These are phyloP conservation scores for Russula sp. DNA, from an alignment of 768 basidiomycete species.

Conservation along the genomic window DNA sequence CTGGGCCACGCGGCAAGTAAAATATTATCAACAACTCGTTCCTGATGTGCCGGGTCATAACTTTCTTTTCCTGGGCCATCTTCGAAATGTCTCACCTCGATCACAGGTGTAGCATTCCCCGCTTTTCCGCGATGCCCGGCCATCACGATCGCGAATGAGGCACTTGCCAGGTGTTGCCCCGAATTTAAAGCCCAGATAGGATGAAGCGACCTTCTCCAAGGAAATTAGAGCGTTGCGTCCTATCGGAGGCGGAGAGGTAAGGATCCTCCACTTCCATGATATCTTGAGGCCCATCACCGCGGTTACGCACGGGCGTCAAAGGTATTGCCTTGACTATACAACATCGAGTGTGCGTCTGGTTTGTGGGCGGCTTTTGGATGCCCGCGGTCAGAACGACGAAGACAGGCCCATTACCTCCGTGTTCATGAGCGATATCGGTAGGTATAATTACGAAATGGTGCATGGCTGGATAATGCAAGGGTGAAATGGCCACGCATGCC, in stretches of 20 bases:
- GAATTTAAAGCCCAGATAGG: too few relatives aligned
- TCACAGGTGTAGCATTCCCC: too few relatives aligned
- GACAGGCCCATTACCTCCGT: neutral
- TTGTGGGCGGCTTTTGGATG: constrained; percentile 25
- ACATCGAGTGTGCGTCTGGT: constrained; percentile 27
- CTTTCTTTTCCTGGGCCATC: too few relatives aligned
- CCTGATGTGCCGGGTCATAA: too few relatives aligned
- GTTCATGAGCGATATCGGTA: neutral
- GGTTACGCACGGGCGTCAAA: constrained; percentile 24
- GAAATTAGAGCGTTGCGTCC: constrained; percentile 28
- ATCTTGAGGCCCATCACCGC: neutral
- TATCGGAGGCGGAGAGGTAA: constrained; percentile 33
- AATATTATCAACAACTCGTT: too few relatives aligned
- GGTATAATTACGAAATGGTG: constrained; percentile 9
- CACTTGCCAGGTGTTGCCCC: too few relatives aligned
- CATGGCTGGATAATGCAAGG: neutral
- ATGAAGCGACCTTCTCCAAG: constrained; percentile 17
- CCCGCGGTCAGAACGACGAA: constrained; percentile 4
- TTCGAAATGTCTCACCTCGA: too few relatives aligned
- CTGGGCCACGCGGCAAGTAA: too few relatives aligned
- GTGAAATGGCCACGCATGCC: neutral
- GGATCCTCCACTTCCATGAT: constrained; percentile 27
- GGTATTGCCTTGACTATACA: constrained; percentile 28
- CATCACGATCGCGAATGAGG: too few relatives aligned
- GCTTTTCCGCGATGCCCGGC: too few relatives aligned